These are phyloP conservation scores for Plasmopara muralis DNA, from an alignment of 352 stramenopile species.

Conservation along the genomic window DNA sequence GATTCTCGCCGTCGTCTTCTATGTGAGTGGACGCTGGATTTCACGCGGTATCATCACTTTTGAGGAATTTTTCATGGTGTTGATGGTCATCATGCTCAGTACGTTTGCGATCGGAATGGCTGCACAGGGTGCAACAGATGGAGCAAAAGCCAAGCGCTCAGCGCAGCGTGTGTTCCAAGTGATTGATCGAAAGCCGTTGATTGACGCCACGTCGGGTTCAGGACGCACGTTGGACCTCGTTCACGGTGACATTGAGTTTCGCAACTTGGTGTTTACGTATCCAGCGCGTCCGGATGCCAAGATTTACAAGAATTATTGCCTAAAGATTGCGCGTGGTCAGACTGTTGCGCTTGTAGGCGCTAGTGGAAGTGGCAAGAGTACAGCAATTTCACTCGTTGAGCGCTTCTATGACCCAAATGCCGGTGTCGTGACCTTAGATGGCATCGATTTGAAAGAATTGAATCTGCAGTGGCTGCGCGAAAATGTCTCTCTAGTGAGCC, in stretches of 20 bases:
- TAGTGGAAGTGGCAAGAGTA: conserved; percentile 32
- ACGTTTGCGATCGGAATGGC: conserved; percentile 33
- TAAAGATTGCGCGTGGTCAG: conserved; percentile 29
- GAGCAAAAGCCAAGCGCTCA: conserved; percentile 25
- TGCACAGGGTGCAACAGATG: conserved; percentile 26
- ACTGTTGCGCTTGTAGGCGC: conserved; percentile 30
- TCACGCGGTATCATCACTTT: conserved; percentile 51
- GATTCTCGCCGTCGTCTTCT: conserved; percentile 68
- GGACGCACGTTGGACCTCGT: conserved; percentile 20
- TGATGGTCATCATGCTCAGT: conserved; percentile 66
- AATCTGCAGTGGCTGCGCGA: conserved; percentile 31
- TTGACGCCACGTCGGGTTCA: conserved; percentile 23
- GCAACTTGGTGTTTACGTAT: conserved; percentile 27
- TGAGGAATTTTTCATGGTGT: conserved; percentile 60
- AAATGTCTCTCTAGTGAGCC: conserved; percentile 29
- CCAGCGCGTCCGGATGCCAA: conserved; percentile 31
- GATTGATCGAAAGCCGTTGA: conserved; percentile 28
- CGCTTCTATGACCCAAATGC: conserved; percentile 29
- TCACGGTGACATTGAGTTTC: conserved; percentile 30
- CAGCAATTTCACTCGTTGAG: conserved; percentile 28
- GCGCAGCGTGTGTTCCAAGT: conserved; percentile 31
- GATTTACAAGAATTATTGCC: conserved; percentile 33
- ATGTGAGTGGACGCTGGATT: conserved; percentile 51
- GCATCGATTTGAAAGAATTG: conserved; percentile 26
- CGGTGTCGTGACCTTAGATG: conserved; percentile 25